Base-by-base conservation (phyloP, 2,329 filamentous ascomycete species). In the Colletotrichum shisoi region DNA sequence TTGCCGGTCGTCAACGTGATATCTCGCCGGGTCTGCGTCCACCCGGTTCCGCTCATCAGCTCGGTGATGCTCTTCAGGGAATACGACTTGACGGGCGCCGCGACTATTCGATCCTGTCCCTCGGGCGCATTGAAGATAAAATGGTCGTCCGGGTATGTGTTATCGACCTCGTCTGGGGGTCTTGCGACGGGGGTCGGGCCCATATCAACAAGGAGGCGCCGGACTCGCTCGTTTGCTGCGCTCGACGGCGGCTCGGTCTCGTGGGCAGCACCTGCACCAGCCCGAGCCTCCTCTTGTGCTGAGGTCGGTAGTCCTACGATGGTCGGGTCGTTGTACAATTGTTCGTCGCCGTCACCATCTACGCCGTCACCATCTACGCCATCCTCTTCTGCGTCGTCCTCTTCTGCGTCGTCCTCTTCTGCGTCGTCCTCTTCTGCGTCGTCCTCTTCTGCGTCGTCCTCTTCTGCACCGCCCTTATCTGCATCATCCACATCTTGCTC, bases 281-380 rank as follows among this genome's bases (percentile, higher is more conserved):
- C 2, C 15, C 37, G 49, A 3, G 17, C n/a, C 6, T 37, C 49
- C 9, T 19, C 46, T 27, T 45, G 52, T 13, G 31, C 60, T 17
- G 49, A 62, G 2, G 59, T 44, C 9, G 57, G 57, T 39, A 49
- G 9, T 21, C 54, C 64, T n/a, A 46, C 9, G 1, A 63, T 4
- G 7, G 60, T 67, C 8, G 64, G 64, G 15, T 67, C 64, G 24
- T 67, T 48, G 53, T 67, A 67, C 7, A 63, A 21, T 4, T 31
- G 46, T 21, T 40, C 56, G 31, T 52, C 48, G 4, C n/a, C 48
- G 12, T 45, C 34, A 12, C 13, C 51, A 9, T 40, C 45, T n/a
- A 1, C 8, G 3, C 4, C 42, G 5, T 8, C 11, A n/a, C n/a
- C n/a, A 9, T 40, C 45, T n/a, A 1, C 8, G 3, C 4, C 42